Percentiles rank a stretch among this genome's conserved stretches.
phyloP scores from a whole-genome alignment of 331 rosid genomes.

The Acacia concinna region DNA sequence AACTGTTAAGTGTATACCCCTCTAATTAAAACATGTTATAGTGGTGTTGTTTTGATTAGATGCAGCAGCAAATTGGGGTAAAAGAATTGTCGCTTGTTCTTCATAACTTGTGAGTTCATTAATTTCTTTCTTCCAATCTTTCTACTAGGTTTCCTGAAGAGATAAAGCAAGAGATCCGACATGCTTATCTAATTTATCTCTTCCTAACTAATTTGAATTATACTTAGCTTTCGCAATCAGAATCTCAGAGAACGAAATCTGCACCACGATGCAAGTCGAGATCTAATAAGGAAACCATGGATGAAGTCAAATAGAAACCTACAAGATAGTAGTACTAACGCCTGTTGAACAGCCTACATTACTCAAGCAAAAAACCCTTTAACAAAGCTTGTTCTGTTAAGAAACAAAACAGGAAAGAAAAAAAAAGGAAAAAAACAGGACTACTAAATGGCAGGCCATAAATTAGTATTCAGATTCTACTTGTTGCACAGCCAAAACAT shows the following conservation, averaged over 20 bases:
- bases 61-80: not conserved
- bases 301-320: not conserved
- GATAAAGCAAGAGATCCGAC: not conserved
- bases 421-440: not conserved
- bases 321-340: not conserved
- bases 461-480: constrained; percentile 1
- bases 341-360: not conserved
- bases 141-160: not conserved
- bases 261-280: not conserved
- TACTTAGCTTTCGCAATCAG: no score
- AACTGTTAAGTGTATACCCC: no score
- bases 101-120: not conserved
- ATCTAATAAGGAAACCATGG: not conserved
- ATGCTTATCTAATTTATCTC: not conserved
- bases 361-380: not conserved
- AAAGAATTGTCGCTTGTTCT: not conserved
- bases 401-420: not conserved
- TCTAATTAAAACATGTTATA: no score
- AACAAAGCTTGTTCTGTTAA: constrained; percentile 7
- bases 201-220: not conserved
- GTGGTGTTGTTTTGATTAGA: not conserved
- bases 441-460: constrained; percentile 6
- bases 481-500: constrained; percentile 42
- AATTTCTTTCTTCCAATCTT: not conserved
- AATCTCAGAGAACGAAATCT: not conserved